Percentiles rank a stretch among this genome's conserved stretches.
phyloP scores from a whole-genome alignment of 495 filamentous ascomycete genomes.

The Pseudomonodictys pantanalensis region DNA sequence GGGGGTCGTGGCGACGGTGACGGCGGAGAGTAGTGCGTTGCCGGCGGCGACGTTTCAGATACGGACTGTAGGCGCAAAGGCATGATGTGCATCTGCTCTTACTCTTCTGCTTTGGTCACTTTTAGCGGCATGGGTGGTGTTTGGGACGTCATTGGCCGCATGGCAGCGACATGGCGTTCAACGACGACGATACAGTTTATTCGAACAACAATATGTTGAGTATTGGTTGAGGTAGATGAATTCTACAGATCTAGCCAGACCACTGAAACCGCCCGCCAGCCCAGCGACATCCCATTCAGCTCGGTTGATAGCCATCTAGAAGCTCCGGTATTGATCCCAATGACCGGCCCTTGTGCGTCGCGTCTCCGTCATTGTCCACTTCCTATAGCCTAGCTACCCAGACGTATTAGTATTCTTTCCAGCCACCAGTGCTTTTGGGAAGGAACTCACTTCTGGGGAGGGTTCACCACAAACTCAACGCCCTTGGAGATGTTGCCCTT shows the following conservation, averaged over 20 bases:
- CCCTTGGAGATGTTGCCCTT: conserved; percentile 94
- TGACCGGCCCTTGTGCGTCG: too few relatives aligned
- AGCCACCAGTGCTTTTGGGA: background rate
- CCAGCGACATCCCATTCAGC: background rate
- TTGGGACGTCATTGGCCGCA: too few relatives aligned
- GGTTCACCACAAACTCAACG: conserved; percentile 81
- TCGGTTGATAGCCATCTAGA: background rate
- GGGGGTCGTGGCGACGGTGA: conserved; percentile 86
- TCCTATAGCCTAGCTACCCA: conserved; percentile 31
- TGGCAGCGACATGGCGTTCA: too few relatives aligned
- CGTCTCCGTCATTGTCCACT: background rate
- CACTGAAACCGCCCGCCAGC: background rate
- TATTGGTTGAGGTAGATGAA: background rate
- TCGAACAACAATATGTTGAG: too few relatives aligned
- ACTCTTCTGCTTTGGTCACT: background rate
- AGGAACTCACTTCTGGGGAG: conserved; percentile 47
- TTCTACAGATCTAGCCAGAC: background rate
- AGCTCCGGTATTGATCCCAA: too few relatives aligned
- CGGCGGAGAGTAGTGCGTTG: conserved; percentile 81
- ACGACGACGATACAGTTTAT: too few relatives aligned
- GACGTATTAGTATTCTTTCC: conserved; percentile 22
- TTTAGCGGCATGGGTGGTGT: conserved; percentile 28
- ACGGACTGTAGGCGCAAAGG: conserved; percentile 68
- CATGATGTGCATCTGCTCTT: conserved; percentile 31
- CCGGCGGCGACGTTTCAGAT: conserved; percentile 94